Evolutionary conservation across 2,329 filamentous ascomycete genomes (phyloP).

Genomic region (Fusarium cyanostomum): DNA sequence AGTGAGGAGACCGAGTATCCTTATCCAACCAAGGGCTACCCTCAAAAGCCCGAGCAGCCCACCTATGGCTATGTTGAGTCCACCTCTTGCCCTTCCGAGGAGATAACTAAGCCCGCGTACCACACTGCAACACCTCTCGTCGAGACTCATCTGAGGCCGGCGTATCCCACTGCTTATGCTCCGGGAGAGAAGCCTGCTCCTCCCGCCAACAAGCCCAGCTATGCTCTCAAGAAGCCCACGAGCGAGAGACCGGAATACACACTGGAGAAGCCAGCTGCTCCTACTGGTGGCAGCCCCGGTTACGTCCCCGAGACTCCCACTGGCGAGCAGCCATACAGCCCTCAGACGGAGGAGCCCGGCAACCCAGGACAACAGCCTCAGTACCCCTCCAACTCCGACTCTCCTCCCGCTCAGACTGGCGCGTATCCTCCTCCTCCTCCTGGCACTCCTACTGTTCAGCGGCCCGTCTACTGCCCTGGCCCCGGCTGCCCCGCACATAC

Average conservation of each 20-base stretch:
- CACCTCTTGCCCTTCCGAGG: conserved; percentile 1
- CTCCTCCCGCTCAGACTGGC: conserved; percentile 6
- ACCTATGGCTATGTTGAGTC: background rate
- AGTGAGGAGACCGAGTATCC: conserved; percentile 3
- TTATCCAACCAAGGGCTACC: background rate
- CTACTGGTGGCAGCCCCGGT: background rate
- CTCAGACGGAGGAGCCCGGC: background rate
- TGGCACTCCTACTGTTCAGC: conserved; percentile 19
- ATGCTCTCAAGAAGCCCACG: too few species aligned
- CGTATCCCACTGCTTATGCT: background rate
- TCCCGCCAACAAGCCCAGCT: too few species aligned
- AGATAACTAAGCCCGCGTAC: background rate
- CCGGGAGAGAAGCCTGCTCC: too few species aligned
- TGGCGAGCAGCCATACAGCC: background rate
- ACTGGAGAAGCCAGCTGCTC: background rate
- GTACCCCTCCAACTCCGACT: conserved; percentile 1
- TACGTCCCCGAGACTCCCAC: background rate
- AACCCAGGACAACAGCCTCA: too few species aligned
- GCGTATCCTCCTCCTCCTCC: conserved; percentile 15
- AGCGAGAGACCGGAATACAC: background rate
- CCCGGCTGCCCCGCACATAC: conserved; percentile 8
- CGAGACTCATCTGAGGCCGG: background rate
- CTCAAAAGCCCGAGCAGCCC: background rate
- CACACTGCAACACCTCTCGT: background rate
- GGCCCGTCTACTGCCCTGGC: conserved; percentile 8